Base-by-base conservation (phyloP, 495 filamentous ascomycete species). In the Aspergillus cristatus region DNA sequence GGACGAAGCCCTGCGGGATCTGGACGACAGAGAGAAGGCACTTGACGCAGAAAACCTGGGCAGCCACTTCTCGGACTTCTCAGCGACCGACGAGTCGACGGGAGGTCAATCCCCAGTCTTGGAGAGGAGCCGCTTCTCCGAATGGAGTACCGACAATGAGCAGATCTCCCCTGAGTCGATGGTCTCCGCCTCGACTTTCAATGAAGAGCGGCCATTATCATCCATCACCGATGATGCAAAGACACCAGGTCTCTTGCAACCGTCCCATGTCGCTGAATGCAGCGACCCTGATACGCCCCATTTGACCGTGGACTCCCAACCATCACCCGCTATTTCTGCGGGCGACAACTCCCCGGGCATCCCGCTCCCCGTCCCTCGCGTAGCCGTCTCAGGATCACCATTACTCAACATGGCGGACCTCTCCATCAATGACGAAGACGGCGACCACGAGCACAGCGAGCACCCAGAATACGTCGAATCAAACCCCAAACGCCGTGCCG, bases 401-500 rank as follows among this genome's bases (percentile, higher is more conserved):
- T 57, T 52, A 26, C 39, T 64, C n/a, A 40, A 56, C 15, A 45
- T 55, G 18, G 51, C 65, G 0, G 61, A 60, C 2, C 47, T 70
- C 0, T 55, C 49, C 26, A 63, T 67, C 32, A 50, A 60, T 11
- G 58, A 61, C 18, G 53, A 54, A 37, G 63, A 60, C 3, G 49
- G 54, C 10, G 4, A n/a, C n/a, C n/a, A n/a, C n/a, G n/a, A n/a
- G n/a, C n/a, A n/a, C n/a, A n/a, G n/a, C n/a, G n/a, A n/a, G n/a
- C n/a, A n/a, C n/a, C n/a, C n/a, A n/a, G n/a, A n/a, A n/a, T n/a
- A 24, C 8, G 51, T 66, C 13, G 60, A 64, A 46, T 58, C 55
- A 32, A 63, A 70, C 18, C 59, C 66, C n/a, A 70, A 70, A 38
- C 58, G 66, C 18, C 60, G 68, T 38, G 65, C 63, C 0, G 63